Evolutionary conservation across 768 basidiomycete species (phyloP), one percentile per base, ranked within the genome.

Genomic region (Trametes meyenii): DNA sequence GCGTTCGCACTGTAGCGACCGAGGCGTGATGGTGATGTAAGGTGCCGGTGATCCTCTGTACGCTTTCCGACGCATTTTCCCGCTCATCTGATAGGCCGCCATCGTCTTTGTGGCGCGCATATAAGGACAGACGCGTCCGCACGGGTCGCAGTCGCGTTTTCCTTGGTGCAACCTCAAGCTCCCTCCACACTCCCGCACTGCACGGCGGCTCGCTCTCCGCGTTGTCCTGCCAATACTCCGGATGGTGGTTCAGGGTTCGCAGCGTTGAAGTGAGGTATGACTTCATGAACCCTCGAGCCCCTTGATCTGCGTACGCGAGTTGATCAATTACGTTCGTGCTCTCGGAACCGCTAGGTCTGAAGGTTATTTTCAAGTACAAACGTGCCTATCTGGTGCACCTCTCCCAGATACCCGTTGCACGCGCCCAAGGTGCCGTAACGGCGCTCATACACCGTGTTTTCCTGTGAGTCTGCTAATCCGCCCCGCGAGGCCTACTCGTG

Each of bases 1-100:
- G 45, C 29, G 35, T 60, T 59, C 59, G 58, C 63, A 64, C 63
- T 60, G 62, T 49, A 45, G 44, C 48, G 42, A 36, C 50, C 49
- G 29, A 49, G 43, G 58, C 43, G 53, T 58, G 36, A 63, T 58
- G 57, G 57, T 58, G 62, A 63, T 58, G 62, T 54, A 58, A 58
- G 45, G 33, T 46, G 58, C 62, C 62, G 62, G 62, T 57, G 58
- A 56, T 60, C 50, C 38, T 60, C 58, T 36, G 45, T n/a, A 36
- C 39, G 63, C 26, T 51, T 50, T 60, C 63, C 63, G 58, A 48
- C 24, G 39, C 49, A 55, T 45, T 56, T 49, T 60, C 63, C 55
- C 50, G 33, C 36, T 33, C 36, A 55, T 58, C 62, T 63, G 62
- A 63, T 58, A 63, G 62, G 62, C 46, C 52, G 29, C 44, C 13